Conservation (phyloP, 2,329 filamentous ascomycete species). For the Berkeleyomyces basicola region DNA sequence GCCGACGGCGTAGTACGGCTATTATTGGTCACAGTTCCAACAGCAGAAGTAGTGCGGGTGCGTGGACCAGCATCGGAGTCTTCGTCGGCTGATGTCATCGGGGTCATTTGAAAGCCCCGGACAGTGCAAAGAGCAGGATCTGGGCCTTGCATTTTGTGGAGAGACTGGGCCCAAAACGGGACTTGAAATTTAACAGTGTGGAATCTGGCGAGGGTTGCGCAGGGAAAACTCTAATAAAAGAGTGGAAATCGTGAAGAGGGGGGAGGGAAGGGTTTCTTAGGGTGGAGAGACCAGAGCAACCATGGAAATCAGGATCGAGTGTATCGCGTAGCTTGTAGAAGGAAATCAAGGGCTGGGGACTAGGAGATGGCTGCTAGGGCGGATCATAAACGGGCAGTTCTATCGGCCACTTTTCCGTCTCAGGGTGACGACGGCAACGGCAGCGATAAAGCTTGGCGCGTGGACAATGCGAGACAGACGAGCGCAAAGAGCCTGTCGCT, state of each 20-base stretch:
- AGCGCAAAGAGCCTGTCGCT: background rate
- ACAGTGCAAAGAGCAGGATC: constrained; percentile 34
- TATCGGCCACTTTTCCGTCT: background rate
- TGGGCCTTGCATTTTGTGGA: constrained; percentile 16
- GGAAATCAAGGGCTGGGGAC: background rate
- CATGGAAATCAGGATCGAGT: background rate
- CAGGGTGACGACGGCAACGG: background rate
- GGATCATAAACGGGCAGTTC: constrained; percentile 2
- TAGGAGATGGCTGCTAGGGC: background rate
- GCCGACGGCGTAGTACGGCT: background rate
- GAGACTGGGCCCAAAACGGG: constrained; percentile 29
- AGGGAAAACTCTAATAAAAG: constrained; percentile 12
- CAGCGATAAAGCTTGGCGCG: background rate
- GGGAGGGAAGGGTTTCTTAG: background rate
- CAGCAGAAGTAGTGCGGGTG: background rate
- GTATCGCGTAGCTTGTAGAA: background rate
- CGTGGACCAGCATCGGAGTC: constrained; percentile 31
- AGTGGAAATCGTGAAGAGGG: constrained; percentile 11
- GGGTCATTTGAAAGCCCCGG: constrained; percentile 40
- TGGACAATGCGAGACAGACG: background rate
- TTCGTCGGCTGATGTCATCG: constrained; percentile 38
- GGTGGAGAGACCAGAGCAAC: background rate
- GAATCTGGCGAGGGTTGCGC: background rate
- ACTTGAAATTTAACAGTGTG: background rate
- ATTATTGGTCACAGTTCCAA: background rate